A percentile compares a stretch with the other conserved stretches of the same genome.
Conservation (phyloP, 208 protist species). For the Endotrypanum monterogeii region DNA sequence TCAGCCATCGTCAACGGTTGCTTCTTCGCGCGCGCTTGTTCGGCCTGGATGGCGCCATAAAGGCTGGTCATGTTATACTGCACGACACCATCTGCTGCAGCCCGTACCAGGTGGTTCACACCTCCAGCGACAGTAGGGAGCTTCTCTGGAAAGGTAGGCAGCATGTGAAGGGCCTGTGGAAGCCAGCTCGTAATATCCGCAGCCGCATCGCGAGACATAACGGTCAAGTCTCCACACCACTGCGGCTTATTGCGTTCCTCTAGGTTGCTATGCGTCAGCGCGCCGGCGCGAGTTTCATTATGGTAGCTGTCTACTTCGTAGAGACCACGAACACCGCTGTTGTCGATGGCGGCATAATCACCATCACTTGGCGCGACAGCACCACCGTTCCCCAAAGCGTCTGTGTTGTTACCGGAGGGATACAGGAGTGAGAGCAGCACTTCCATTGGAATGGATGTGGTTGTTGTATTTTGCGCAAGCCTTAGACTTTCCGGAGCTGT, state of each 20-base stretch:
- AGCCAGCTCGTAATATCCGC: constrained; percentile 71
- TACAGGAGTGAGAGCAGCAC: constrained; percentile 57
- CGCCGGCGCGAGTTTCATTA: neutral
- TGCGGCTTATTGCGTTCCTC: neutral
- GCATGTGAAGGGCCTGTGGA: constrained; percentile 41
- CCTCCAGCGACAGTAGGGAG: constrained; percentile 34
- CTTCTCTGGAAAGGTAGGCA: constrained; percentile 63
- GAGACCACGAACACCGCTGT: constrained; percentile 1
- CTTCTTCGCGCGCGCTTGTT: constrained; percentile 39
- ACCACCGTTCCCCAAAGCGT: neutral
- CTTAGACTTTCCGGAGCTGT: constrained; percentile 40
- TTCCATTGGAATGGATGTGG: constrained; percentile 41
- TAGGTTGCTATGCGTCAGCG: neutral
- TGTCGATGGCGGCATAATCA: neutral
- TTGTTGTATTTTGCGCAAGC: constrained; percentile 26
- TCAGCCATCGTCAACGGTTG: constrained; percentile 40
- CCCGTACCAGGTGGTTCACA: constrained; percentile 52
- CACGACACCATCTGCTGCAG: constrained; percentile 52
- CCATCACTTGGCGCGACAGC: neutral
- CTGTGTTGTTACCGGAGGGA: constrained; percentile 9
- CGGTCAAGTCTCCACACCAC: constrained; percentile 6
- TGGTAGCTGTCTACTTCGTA: constrained; percentile 3
- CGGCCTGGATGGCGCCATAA: constrained; percentile 55
- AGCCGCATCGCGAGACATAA: constrained; percentile 24
- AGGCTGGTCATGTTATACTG: constrained; percentile 73